A percentile compares a stretch with the other conserved stretches of the same genome.
phyloP scores from a whole-genome alignment of 345 rosid species.

The Hypericum perforatum region DNA sequence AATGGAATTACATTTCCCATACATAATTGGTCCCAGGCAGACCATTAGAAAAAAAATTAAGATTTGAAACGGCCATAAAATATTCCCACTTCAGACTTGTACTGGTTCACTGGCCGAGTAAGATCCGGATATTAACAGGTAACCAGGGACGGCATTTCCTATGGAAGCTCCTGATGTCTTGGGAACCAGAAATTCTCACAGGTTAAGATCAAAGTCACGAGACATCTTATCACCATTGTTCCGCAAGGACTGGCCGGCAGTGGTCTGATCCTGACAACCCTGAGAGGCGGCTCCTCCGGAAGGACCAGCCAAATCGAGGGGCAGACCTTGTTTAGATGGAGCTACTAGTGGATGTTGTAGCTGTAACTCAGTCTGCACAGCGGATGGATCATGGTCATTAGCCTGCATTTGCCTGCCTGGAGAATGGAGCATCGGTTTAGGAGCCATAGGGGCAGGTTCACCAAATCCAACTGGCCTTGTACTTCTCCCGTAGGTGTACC shows the following conservation, averaged over 20 bases:
- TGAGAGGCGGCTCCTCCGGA: not conserved
- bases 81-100: no score
- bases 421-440: slow-evolving; percentile 1
- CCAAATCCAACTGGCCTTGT: not conserved
- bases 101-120: no score
- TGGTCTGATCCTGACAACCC: not conserved
- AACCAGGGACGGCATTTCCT: not conserved
- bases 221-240: slow-evolving; percentile 1
- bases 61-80: no score
- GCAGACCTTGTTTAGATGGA: not conserved
- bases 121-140: no score
- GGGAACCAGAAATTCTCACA: not conserved
- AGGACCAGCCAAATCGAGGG: not conserved
- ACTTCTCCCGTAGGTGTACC: no score
- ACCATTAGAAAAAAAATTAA: no score
- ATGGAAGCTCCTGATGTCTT: not conserved
- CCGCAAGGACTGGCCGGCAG: not conserved
- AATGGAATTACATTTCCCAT: no score
- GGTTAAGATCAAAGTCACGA: slow-evolving; percentile 17
- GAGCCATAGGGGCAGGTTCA: slow-evolving; percentile 4
- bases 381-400: not conserved
- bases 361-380: not conserved
- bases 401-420: not conserved
- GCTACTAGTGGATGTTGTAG: not conserved
- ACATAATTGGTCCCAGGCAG: no score